phyloP scores from a whole-genome alignment of 768 basidiomycete genomes.

The Artomyces pyxidatus region DNA sequence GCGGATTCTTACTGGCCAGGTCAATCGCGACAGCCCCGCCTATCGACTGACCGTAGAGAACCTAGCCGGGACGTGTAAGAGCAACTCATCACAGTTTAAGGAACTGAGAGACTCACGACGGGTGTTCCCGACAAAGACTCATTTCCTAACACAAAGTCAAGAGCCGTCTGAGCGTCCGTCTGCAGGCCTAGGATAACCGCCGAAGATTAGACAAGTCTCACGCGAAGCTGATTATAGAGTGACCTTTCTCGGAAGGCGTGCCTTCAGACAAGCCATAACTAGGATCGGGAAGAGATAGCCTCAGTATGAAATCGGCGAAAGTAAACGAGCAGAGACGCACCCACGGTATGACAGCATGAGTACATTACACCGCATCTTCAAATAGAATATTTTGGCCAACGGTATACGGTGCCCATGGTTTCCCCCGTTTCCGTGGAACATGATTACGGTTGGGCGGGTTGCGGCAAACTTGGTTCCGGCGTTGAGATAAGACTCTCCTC shows the following conservation, averaged over 20 bases:
- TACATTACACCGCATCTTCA: constrained; percentile 85
- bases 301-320: too few species aligned
- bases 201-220: too few species aligned
- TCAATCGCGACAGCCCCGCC: constrained; percentile 92
- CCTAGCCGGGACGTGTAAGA: constrained; percentile 28
- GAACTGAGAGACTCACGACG: constrained; percentile 35
- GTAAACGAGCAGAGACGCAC: constrained; percentile 41
- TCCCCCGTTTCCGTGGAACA: constrained; percentile 91
- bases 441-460: constrained; percentile 73
- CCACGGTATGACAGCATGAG: constrained; percentile 92
- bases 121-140: constrained; percentile 56
- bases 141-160: constrained; percentile 66
- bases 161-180: constrained; percentile 77
- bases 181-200: too few species aligned
- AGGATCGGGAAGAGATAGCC: too few species aligned
- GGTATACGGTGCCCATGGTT: constrained; percentile 89
- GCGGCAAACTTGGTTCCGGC: constrained; percentile 30
- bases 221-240: constrained; percentile 15
- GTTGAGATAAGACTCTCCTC: neutral
- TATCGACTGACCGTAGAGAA: constrained; percentile 80
- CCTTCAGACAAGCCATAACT: constrained; percentile 91
- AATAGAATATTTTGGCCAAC: constrained; percentile 73
- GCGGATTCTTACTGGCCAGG: constrained; percentile 70
- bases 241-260: constrained; percentile 77
- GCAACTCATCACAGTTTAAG: neutral